A percentile compares a stretch with the other conserved stretches of the same genome.
These are phyloP conservation scores for Staphylotrichum tortipilum DNA, from an alignment of 495 filamentous ascomycete genomes.

Conservation along the genomic window DNA sequence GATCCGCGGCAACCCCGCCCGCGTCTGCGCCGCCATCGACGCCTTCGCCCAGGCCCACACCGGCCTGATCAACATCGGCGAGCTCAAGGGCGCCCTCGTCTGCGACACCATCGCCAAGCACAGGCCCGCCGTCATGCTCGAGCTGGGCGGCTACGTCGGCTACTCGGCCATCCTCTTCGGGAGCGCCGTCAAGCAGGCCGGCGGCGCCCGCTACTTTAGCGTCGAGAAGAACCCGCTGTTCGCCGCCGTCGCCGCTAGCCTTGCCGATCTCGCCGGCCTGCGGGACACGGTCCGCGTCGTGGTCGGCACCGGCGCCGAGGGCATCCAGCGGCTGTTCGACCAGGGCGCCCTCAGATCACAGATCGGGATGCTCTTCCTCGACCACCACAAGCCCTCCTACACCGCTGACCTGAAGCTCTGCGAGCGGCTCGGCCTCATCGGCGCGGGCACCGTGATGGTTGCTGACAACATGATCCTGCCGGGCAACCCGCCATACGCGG, in stretches of 20 bases:
- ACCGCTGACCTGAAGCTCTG: constrained; percentile 62
- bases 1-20: constrained; percentile 54
- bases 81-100: constrained; percentile 61
- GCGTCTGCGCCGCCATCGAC: constrained; percentile 62
- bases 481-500: constrained; percentile 65
- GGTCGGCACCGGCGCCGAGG: constrained; percentile 54
- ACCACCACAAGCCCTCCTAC: constrained; percentile 68
- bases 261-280: constrained; percentile 62
- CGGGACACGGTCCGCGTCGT: constrained; percentile 56
- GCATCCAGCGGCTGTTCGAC: constrained; percentile 45
- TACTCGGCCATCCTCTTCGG: constrained; percentile 71
- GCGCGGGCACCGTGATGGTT: constrained; percentile 50
- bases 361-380: constrained; percentile 64
- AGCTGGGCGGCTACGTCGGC: constrained; percentile 75
- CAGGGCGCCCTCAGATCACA: constrained; percentile 39
- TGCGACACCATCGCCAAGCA: constrained; percentile 52
- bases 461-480: constrained; percentile 71
- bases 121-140: constrained; percentile 63
- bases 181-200: constrained; percentile 47
- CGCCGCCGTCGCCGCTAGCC: constrained; percentile 50
- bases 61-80: constrained; percentile 74
- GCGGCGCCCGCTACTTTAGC: constrained; percentile 55
- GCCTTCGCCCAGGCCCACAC: constrained; percentile 55
- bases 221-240: constrained; percentile 62
- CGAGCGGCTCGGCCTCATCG: constrained; percentile 57